Conservation (phyloP, 768 basidiomycete genomes). For the Mrakia hoshinonis region DNA sequence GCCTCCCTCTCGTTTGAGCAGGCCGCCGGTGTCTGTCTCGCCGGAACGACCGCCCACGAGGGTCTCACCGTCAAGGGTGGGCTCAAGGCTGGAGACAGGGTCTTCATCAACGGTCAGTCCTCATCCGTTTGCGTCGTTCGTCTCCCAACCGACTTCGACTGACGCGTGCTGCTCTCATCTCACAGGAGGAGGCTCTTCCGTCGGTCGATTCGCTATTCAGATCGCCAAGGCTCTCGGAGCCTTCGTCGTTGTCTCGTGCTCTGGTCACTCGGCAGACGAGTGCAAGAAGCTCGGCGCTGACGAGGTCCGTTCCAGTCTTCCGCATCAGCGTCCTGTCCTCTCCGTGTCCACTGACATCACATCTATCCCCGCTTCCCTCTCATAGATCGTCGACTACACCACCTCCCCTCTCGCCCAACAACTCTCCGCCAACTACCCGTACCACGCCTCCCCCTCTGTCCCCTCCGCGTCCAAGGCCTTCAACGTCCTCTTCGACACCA, state of each 20-base stretch:
- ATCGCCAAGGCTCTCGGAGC: slow-evolving; percentile 20
- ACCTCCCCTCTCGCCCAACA: background rate
- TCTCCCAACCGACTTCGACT: background rate
- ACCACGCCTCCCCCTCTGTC: background rate
- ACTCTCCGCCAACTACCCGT: slow-evolving; percentile 5
- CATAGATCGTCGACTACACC: slow-evolving; percentile 25
- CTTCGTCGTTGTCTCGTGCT: slow-evolving; percentile 27
- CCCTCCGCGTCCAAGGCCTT: background rate
- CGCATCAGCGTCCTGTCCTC: background rate
- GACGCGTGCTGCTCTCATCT: background rate
- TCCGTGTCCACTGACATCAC: too few species aligned
- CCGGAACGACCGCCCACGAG: slow-evolving; percentile 17
- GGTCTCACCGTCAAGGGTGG: background rate
- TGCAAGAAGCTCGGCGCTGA: slow-evolving; percentile 17
- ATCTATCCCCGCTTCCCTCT: background rate
- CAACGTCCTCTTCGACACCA: slow-evolving; percentile 22
- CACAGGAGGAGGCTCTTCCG: slow-evolving; percentile 4
- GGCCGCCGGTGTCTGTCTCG: slow-evolving; percentile 20
- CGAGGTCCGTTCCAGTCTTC: slow-evolving; percentile 16
- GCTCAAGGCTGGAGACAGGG: slow-evolving; percentile 13
- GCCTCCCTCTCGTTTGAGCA: slow-evolving; percentile 9
- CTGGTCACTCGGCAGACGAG: background rate
- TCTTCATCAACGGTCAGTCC: slow-evolving; percentile 25
- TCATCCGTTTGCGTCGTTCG: background rate
- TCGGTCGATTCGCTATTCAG: slow-evolving; percentile 23